These are phyloP conservation scores for Ustilago nuda DNA, from an alignment of 1,284 basidiomycete species.

Conservation along the genomic window DNA sequence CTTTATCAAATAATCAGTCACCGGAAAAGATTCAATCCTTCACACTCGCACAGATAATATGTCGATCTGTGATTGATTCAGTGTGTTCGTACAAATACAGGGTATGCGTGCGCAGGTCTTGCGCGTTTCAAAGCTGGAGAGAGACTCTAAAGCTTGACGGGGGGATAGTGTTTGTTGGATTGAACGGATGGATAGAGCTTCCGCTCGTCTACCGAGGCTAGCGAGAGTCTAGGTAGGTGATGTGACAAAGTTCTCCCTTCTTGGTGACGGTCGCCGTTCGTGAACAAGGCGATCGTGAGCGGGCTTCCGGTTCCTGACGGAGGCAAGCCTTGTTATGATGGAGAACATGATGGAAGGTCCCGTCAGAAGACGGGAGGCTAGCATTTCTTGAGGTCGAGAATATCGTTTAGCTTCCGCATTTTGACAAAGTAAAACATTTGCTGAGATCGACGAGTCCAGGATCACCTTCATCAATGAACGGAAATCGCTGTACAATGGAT, in stretches of 20 bases:
- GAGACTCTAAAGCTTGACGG: neutral
- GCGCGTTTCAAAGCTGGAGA: neutral
- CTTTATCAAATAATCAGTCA: neutral
- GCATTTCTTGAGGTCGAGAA: neutral
- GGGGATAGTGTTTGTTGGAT: neutral
- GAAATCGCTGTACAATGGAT: neutral
- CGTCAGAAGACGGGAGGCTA: too few relatives aligned
- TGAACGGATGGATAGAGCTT: neutral
- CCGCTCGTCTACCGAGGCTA: too few relatives aligned
- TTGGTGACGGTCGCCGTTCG: too few relatives aligned
- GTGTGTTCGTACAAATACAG: conserved; percentile 29
- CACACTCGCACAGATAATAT: neutral
- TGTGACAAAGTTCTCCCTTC: too few relatives aligned
- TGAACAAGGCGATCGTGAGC: too few relatives aligned
- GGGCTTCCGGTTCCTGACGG: neutral
- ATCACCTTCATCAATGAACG: neutral
- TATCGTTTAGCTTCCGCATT: neutral
- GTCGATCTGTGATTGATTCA: neutral
- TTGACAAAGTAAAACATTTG: neutral
- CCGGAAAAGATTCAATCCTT: neutral
- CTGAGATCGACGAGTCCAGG: neutral
- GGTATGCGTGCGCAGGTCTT: conserved; percentile 21
- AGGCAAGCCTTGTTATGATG: neutral
- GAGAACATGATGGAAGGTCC: neutral
- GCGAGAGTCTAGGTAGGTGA: too few relatives aligned